A percentile compares a stretch with the other conserved stretches of the same genome.
Evolutionary conservation across 2,329 filamentous ascomycete species (phyloP).

Genomic region (Calonectria fujianensis): DNA sequence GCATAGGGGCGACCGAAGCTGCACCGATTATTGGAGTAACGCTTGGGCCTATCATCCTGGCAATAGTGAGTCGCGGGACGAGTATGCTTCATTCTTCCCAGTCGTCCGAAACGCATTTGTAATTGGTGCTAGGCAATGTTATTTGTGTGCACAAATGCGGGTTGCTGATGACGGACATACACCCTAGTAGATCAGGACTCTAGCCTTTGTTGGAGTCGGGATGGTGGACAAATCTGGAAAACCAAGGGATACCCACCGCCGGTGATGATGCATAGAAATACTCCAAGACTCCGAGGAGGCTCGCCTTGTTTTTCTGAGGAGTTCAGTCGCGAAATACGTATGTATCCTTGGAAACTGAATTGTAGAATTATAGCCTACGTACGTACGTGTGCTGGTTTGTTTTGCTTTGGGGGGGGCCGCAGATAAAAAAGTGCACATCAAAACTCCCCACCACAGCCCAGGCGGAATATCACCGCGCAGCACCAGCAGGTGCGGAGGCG

Average conservation of each 20-base stretch:
- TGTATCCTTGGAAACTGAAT: neutral
- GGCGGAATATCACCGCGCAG: neutral
- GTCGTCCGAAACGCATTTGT: neutral
- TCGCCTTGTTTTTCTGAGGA: no score
- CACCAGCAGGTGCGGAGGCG: neutral
- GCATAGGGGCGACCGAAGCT: neutral
- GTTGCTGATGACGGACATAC: neutral
- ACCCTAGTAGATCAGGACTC: neutral
- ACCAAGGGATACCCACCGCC: neutral
- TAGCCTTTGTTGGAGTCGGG: neutral
- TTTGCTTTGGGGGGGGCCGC: neutral
- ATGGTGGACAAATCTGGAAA: neutral
- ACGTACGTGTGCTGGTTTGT: neutral
- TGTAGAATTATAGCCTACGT: neutral
- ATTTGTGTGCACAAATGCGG: conserved; percentile 12
- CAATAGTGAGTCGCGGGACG: neutral
- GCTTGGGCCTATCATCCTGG: neutral
- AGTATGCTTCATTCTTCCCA: neutral
- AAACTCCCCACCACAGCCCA: conserved; percentile 1
- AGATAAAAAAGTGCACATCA: neutral
- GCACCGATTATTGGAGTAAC: neutral
- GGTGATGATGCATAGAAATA: neutral
- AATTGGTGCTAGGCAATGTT: neutral
- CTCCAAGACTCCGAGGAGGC: no score
- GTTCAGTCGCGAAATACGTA: neutral